phyloP scores from a whole-genome alignment of 139 green algal genomes.

The Haematococcus sp. region DNA sequence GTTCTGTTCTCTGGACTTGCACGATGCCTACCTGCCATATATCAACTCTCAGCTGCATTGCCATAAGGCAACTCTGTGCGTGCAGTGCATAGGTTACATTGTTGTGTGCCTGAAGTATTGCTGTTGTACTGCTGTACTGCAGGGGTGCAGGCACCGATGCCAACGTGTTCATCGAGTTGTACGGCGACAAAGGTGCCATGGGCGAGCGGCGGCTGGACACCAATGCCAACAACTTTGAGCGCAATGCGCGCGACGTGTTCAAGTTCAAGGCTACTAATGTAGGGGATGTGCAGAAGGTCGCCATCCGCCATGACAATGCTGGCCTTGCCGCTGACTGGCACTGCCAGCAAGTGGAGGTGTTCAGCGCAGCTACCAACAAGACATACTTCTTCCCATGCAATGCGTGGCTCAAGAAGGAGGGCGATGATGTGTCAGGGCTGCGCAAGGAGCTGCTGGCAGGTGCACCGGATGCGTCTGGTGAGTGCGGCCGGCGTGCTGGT shows the following conservation, averaged over 20 bases:
- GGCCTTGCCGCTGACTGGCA: slow-evolving; percentile 42
- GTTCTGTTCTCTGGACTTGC: no score
- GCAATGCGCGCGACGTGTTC: slow-evolving; percentile 35
- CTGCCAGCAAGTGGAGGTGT: slow-evolving; percentile 41
- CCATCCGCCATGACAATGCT: slow-evolving; percentile 36
- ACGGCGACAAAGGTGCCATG: slow-evolving; percentile 36
- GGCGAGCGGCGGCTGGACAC: slow-evolving; percentile 30
- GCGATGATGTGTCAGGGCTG: slow-evolving; percentile 23
- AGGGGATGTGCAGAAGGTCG: slow-evolving; percentile 25
- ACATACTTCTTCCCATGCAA: slow-evolving; percentile 50
- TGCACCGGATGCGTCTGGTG: slow-evolving; percentile 8
- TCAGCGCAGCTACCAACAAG: slow-evolving; percentile 24
- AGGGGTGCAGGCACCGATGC: slow-evolving; percentile 56
- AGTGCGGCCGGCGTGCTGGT: no score
- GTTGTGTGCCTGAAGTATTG: not conserved
- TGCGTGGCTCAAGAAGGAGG: slow-evolving; percentile 43
- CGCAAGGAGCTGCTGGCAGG: slow-evolving; percentile 36
- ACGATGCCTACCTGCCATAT: no score
- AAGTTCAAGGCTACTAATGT: slow-evolving; percentile 31
- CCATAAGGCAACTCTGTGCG: not conserved
- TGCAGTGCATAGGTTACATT: not conserved
- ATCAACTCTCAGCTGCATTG: no score
- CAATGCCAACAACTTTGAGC: slow-evolving; percentile 55
- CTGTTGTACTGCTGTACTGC: not conserved
- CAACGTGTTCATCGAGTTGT: slow-evolving; percentile 35